Percentiles rank a stretch among this genome's conserved stretches.
Conservation (phyloP, 805 yeast species). For the Diddensiella santjacobensis region DNA sequence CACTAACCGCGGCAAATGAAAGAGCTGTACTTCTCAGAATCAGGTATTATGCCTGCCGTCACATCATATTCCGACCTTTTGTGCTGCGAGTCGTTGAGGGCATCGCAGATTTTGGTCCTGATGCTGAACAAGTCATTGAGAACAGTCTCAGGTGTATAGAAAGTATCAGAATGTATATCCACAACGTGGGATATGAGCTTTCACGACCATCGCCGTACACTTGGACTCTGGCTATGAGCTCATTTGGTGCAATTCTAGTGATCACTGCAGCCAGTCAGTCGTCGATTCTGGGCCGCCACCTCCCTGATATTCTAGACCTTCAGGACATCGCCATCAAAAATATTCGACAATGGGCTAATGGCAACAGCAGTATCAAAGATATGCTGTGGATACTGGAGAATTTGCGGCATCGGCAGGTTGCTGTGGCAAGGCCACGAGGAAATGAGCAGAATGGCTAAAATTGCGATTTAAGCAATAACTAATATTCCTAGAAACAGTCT, state of each 20-base stretch:
- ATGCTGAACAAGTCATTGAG: conserved; percentile 2
- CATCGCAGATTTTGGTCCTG: background rate
- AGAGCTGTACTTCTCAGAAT: conserved; percentile 6
- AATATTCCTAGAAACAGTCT: too few relatives aligned
- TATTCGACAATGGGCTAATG: conserved; percentile 8
- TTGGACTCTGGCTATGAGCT: conserved; percentile 11
- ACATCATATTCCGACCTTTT: conserved; percentile 16
- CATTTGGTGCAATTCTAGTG: conserved; percentile 14
- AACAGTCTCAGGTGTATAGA: conserved; percentile 8
- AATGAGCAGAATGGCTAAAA: too few relatives aligned
- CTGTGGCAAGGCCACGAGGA: background rate
- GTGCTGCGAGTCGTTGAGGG: conserved; percentile 8
- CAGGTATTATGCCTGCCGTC: conserved; percentile 14
- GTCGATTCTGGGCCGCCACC: background rate
- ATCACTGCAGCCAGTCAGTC: conserved; percentile 9
- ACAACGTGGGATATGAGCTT: conserved; percentile 2
- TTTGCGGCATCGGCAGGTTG: background rate
- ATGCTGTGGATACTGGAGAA: conserved; percentile 2
- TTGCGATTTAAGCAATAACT: background rate
- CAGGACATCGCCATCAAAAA: conserved; percentile 10
- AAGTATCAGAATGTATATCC: conserved; percentile 10
- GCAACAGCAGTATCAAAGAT: background rate
- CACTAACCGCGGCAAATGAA: conserved; percentile 5
- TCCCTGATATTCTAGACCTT: conserved; percentile 10
- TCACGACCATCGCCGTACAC: conserved; percentile 15